These are phyloP conservation scores for Jasminum sambac DNA, from an alignment of 257 asterid genomes.

Conservation along the genomic window DNA sequence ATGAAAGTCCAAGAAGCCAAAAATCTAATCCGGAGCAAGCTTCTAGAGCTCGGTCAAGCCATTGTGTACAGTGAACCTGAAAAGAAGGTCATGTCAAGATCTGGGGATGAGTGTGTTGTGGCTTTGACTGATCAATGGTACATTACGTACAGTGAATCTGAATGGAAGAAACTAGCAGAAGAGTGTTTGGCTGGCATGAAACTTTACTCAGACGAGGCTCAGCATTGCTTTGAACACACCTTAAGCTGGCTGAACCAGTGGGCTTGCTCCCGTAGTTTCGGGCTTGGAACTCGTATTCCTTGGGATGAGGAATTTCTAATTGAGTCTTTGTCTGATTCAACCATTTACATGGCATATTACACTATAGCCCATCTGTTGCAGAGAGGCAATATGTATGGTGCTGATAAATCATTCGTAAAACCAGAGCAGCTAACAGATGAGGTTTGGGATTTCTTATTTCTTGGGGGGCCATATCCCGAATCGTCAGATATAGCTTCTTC, in stretches of 20 bases:
- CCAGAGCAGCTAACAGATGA: conserved; percentile 85
- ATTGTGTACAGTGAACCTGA: conserved; percentile 88
- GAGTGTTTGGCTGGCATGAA: conserved; percentile 83
- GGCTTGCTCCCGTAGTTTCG: conserved; percentile 93
- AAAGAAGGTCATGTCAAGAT: conserved; percentile 90
- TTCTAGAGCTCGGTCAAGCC: conserved; percentile 62
- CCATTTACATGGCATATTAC: conserved; percentile 91
- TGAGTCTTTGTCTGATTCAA: conserved; percentile 89
- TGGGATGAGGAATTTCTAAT: conserved; percentile 92
- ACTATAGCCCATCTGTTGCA: conserved; percentile 84
- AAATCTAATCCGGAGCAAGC: conserved; percentile 60
- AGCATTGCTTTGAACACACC: conserved; percentile 88
- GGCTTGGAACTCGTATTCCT: conserved; percentile 92
- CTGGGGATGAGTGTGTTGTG: conserved; percentile 96
- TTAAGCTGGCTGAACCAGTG: conserved; percentile 95
- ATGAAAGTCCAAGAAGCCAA: conserved; percentile 86
- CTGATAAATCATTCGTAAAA: conserved; percentile 58
- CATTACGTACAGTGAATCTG: conserved; percentile 73
- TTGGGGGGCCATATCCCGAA: conserved; percentile 62
- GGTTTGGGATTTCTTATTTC: conserved; percentile 89
- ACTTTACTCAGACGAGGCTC: conserved; percentile 77
- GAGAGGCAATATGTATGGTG: conserved; percentile 76
- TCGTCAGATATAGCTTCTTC: conserved; percentile 56
- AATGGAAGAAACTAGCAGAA: conserved; percentile 78
- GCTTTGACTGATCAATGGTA: conserved; percentile 98